Conservation (phyloP, 1,284 basidiomycete species). For the Peniophora sp. region DNA sequence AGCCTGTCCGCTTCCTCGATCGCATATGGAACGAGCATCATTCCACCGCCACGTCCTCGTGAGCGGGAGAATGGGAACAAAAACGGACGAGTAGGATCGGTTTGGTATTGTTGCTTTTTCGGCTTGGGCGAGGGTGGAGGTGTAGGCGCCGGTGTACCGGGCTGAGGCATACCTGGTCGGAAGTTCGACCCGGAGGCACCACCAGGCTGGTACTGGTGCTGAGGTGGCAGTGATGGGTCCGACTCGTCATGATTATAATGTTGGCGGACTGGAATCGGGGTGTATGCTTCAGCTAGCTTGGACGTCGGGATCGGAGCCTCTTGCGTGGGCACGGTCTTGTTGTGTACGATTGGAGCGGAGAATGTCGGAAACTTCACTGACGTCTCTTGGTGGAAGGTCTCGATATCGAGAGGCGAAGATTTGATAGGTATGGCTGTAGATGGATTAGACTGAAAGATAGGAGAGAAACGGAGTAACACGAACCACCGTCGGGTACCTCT, state of each 20-base stretch:
- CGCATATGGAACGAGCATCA: slow-evolving; percentile 80
- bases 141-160: slow-evolving; percentile 82
- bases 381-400: slow-evolving; percentile 82
- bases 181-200: slow-evolving; percentile 30
- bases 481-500: slow-evolving; percentile 56
- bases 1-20: slow-evolving; percentile 94
- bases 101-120: slow-evolving; percentile 98
- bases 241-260: slow-evolving; percentile 82
- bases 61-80: slow-evolving; percentile 87
- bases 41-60: slow-evolving; percentile 31
- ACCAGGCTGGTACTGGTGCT: slow-evolving; percentile 25
- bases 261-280: slow-evolving; percentile 88
- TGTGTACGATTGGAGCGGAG: slow-evolving; percentile 42
- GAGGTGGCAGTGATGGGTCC: slow-evolving; percentile 32
- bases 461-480: slow-evolving; percentile 7
- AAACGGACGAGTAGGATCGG: slow-evolving; percentile 92
- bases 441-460: slow-evolving; percentile 1
- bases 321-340: slow-evolving; percentile 17
- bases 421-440: slow-evolving; percentile 53
- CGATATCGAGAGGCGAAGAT: slow-evolving; percentile 83
- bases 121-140: slow-evolving; percentile 86
- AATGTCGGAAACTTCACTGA: slow-evolving; percentile 94
- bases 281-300: slow-evolving; percentile 82
- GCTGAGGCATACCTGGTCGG: slow-evolving; percentile 46
- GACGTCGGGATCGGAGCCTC: slow-evolving; percentile 36